Evolutionary conservation across 192 early-diverging fungal species (phyloP).

Genomic region (Rhizoclosmatium sp.): DNA sequence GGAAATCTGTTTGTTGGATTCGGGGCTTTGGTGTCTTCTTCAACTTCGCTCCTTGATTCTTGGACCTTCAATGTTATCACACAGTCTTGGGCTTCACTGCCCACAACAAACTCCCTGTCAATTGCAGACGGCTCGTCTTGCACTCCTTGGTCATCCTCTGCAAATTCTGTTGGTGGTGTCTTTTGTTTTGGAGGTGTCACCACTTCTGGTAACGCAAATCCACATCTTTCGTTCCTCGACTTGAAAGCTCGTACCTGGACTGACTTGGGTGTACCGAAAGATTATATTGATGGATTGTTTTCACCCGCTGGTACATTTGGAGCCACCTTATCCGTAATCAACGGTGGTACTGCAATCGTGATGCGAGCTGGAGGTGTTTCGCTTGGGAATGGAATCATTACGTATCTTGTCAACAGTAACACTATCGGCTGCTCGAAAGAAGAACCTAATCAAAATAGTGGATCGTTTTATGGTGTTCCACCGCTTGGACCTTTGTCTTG

Average conservation of each 20-base stretch:
- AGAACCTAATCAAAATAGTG: slow-evolving; percentile 6
- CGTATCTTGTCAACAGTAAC: slow-evolving; percentile 7
- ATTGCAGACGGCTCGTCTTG: slow-evolving; percentile 21
- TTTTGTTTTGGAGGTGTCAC: slow-evolving; percentile 32
- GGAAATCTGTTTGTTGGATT: slow-evolving; percentile 16
- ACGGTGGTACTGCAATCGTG: slow-evolving; percentile 19
- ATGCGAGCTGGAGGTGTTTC: slow-evolving; percentile 12
- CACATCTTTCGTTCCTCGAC: slow-evolving; percentile 24
- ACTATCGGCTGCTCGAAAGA: background rate
- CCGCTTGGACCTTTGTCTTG: slow-evolving; percentile 16
- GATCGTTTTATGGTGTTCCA: slow-evolving; percentile 22
- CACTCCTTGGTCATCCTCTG: slow-evolving; percentile 23
- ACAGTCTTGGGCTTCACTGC: background rate
- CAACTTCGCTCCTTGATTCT: slow-evolving; percentile 11
- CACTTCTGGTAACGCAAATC: background rate
- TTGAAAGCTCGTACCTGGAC: slow-evolving; percentile 12
- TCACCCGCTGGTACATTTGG: slow-evolving; percentile 22
- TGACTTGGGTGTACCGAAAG: slow-evolving; percentile 20
- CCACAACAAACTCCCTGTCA: background rate
- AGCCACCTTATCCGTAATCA: slow-evolving; percentile 13
- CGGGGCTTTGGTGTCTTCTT: background rate
- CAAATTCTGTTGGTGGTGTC: slow-evolving; percentile 20
- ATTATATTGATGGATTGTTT: background rate
- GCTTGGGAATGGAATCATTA: background rate
- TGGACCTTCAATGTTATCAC: background rate